Base-by-base conservation (phyloP, 2,329 filamentous ascomycete genomes). In the Monosporascus cannonballus region DNA sequence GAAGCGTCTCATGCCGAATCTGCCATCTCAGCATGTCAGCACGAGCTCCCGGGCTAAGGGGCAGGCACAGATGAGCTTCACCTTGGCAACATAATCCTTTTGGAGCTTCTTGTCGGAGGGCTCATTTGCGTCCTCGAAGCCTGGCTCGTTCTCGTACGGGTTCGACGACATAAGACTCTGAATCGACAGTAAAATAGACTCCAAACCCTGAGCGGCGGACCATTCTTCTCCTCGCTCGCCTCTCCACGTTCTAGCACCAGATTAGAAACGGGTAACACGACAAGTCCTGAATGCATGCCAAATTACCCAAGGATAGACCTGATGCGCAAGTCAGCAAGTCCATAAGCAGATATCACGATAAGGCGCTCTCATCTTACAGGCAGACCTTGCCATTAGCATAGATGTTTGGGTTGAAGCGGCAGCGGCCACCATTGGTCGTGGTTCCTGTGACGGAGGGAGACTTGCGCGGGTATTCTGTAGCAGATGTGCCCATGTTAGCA, bases 371-470 rank as follows among this genome's bases (percentile, higher is more conserved):
- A 15, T 79, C 87, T 76, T 71, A 95, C 83, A 99, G 71, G 74
- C 94, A 99, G 52, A 99, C 92, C 72, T 93, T 95, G 48, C 94
- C 94, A 48, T 76, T 83, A 1, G 91, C 79, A 67, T 99, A 99
- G 56, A 99, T 96, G 66, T 99, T 99, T 3, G 94, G 94, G 64
- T 96, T 96, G 76, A 97, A 97, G 7, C 94, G 85, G 66, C 87
- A 91, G 54, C 86, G 79, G 11, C 93, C 93, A n/a, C 79, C 77
- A 66, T 97, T 96, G 1, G 93, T 99, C 0, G 94, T 97, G 42
- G 85, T 79, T 25, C 87, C 86, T 24, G 77, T 82, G 25, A 86
- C 83, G 15, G 61, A 58, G 2, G 84, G 84, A 1, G 83, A 79
- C 60, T 83, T 85, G 48, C 80, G 76, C 6, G 94, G 94, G 65